Base-by-base conservation (phyloP, 768 basidiomycete genomes). In the Rhizopogon rudus region DNA sequence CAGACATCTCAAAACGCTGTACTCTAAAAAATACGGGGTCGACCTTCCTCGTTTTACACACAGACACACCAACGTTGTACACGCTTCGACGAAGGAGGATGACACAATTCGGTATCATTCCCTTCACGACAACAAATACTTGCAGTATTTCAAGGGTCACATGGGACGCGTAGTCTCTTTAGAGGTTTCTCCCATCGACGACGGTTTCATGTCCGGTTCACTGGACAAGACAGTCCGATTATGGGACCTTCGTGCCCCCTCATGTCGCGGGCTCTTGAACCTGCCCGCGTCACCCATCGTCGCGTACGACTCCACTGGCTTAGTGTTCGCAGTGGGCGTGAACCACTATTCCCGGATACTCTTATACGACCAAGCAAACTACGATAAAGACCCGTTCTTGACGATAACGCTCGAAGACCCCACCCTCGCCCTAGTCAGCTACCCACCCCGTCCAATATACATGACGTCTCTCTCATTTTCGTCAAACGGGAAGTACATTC, bases 11-110 rank as follows among this genome's bases (percentile, higher is more conserved):
- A 94, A 91, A 71, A 87, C 85, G 1, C 71, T 94, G 3, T 83
- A 87, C 63, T 98, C 95, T 0, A 94, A 95, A 72, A 99, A 99
- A 70, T 99, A 98, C 69, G 97, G 97, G 1, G 88, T 94, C 44
- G 92, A 96, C 70, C 80, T 95, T 17, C 92, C 94, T 20, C 84
- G 96, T 3, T 97, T 98, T 65, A 98, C 96, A 0, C 97, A 98
- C 75, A 91, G 90, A 67, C 86, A 82, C 61, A 83, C 85, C 0
- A 83, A 87, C 3, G 87, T 98, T 45, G 67, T 98, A 3, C 85
- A 98, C 64, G 90, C 95, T 7, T 95, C 92, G 5, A 98, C 95
- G 16, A 98, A 96, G 68, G 91, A 90, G 69, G 91, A 98, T 69
- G 92, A 98, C 67, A 93, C 90, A 0, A 82, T 98, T 61, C 84